Evolutionary conservation across 2,329 filamentous ascomycete species (phyloP), one percentile per base, ranked within the genome.

Genomic region (Ceratocystiopsis sp.): DNA sequence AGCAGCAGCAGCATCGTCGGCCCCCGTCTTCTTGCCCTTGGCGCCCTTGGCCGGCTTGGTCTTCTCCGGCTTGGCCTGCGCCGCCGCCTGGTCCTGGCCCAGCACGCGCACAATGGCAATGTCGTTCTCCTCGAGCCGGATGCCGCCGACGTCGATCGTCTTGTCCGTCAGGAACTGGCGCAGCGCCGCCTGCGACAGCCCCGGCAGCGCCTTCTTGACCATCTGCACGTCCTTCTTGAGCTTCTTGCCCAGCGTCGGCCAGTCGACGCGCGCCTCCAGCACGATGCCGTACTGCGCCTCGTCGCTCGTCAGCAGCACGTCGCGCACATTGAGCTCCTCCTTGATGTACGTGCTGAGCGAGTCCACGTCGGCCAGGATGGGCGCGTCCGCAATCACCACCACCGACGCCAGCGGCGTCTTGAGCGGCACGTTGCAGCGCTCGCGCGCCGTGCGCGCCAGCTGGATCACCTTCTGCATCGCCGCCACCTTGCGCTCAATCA

Each of bases 401-500:
- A 96, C 68, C 0, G 83, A 84, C 69, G 89, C 93, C 42, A 96
- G 66, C 5, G 91, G 91, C 6, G 82, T 91, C 67, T 95, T 96
- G 43, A 96, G 67, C 33, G 84, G 84, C 54, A 95, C 78, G 38
- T 78, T 78, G 46, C 82, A 77, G 42, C 86, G 77, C 60, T 96
- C 91, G 59, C 91, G 75, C 41, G 84, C 87, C 42, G 89, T 76
- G 56, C 91, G 76, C 39, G 77, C 84, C 48, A 96, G 72, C 55
- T 96, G 86, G 58, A 98, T 95, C 56, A 96, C 86, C 51, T 79
- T 82, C 61, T 96, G 89, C 91, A 98, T 96, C 40, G 86, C 78
- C 49, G 74, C 71, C 13, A 96, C 86, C 50, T 83, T 76, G 49
- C 91, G 76, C 65, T 96, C 89, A 38, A 96, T 79, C 18, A 76